Conservation (phyloP, 2,329 filamentous ascomycete genomes). For the Hypoxylon rubiginosum region DNA sequence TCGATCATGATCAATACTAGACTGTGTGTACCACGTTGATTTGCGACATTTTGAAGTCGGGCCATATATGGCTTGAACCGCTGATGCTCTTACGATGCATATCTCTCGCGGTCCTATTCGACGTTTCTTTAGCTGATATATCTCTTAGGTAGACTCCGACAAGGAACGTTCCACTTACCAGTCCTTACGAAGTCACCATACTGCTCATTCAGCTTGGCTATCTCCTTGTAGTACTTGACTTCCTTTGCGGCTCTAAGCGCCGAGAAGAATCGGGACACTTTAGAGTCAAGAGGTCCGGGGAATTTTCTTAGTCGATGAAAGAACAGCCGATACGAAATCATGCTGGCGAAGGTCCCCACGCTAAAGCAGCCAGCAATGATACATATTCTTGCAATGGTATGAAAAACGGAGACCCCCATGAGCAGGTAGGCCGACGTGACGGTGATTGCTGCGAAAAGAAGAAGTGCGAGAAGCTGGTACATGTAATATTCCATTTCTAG, state of each 20-base stretch:
- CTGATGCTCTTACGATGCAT: conserved; percentile 49
- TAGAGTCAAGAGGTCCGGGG: conserved; percentile 58
- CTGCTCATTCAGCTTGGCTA: conserved; percentile 64
- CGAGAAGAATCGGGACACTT: conserved; percentile 57
- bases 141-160: conserved; percentile 3
- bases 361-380: conserved; percentile 19
- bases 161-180: conserved; percentile 27
- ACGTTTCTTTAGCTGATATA: neutral
- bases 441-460: neutral
- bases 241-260: conserved; percentile 66
- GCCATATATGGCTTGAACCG: conserved; percentile 53
- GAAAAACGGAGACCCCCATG: conserved; percentile 14
- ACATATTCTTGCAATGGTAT: conserved; percentile 1
- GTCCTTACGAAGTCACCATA: conserved; percentile 61
- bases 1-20: conserved; percentile 44
- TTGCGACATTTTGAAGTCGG: conserved; percentile 56
- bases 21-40: conserved; percentile 56
- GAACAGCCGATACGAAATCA: conserved; percentile 54
- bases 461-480: conserved; percentile 11
- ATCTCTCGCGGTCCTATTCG: conserved; percentile 50
- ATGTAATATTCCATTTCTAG: conserved; percentile 21
- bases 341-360: conserved; percentile 47
- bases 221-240: conserved; percentile 64
- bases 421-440: conserved; percentile 3
- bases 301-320: conserved; percentile 58